phyloP scores from a whole-genome alignment of 148 eudicot genomes.

The Fagopyrum esculentum region DNA sequence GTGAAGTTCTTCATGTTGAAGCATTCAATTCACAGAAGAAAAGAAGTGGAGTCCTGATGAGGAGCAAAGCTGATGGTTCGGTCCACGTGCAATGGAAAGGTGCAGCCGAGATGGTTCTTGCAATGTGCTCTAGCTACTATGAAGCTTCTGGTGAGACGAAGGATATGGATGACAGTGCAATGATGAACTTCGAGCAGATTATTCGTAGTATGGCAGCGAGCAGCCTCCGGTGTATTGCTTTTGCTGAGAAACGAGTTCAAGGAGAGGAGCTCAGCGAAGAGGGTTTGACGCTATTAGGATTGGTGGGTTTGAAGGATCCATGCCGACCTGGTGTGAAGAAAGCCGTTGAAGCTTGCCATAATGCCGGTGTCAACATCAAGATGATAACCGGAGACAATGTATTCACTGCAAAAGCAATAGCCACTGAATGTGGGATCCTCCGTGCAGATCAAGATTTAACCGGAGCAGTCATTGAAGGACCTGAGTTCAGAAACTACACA shows the following conservation, averaged over 20 bases:
- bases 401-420: constrained; percentile 25
- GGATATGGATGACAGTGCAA: constrained; percentile 18
- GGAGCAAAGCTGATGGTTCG: neutral
- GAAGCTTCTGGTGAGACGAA: constrained; percentile 13
- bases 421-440: constrained; percentile 25
- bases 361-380: constrained; percentile 27
- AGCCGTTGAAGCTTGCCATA: constrained; percentile 25
- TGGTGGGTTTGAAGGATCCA: constrained; percentile 27
- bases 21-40: constrained; percentile 39
- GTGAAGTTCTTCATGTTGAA: constrained; percentile 26
- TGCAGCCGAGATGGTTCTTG: constrained; percentile 41
- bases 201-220: constrained; percentile 33
- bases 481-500: constrained; percentile 21
- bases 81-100: constrained; percentile 39
- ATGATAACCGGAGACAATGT: constrained; percentile 28
- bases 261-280: neutral
- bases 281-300: constrained; percentile 17
- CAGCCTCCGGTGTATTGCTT: constrained; percentile 37
- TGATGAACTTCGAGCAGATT: constrained; percentile 12
- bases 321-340: constrained; percentile 26
- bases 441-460: constrained; percentile 9
- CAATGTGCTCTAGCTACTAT: constrained; percentile 31
- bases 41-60: constrained; percentile 25
- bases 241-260: constrained; percentile 22
- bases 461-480: constrained; percentile 21